Percentiles rank a stretch among this genome's conserved stretches.
These are phyloP conservation scores for Salix exigua DNA, from an alignment of 345 rosid species.

Conservation along the genomic window DNA sequence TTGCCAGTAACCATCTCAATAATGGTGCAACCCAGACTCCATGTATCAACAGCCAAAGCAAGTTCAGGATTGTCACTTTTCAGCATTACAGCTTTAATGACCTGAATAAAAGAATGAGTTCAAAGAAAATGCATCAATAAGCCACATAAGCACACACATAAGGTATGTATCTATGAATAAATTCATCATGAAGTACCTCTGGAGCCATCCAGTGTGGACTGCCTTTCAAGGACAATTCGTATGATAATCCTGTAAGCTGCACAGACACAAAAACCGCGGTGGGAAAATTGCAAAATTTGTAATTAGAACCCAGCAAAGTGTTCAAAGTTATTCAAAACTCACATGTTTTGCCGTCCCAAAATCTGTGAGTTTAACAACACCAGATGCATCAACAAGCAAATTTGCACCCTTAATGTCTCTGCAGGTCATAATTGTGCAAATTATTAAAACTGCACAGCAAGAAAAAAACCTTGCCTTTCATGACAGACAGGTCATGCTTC, in stretches of 20 bases:
- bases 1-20: slow-evolving; percentile 64
- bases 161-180: not conserved
- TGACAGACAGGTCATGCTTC: slow-evolving; percentile 5
- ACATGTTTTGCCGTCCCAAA: slow-evolving; percentile 83
- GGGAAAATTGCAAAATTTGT: not conserved
- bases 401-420: slow-evolving; percentile 85
- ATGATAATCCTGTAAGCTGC: slow-evolving; percentile 54
- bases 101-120: slow-evolving; percentile 31
- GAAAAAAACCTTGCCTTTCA: not conserved
- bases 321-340: slow-evolving; percentile 20
- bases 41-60: slow-evolving; percentile 72
- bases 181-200: slow-evolving; percentile 42
- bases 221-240: slow-evolving; percentile 60
- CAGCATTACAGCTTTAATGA: slow-evolving; percentile 45
- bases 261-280: not conserved
- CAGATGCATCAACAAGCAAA: slow-evolving; percentile 60
- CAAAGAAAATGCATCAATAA: not conserved
- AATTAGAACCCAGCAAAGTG: not conserved
- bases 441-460: slow-evolving; percentile 1
- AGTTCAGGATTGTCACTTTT: slow-evolving; percentile 44
- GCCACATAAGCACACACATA: not conserved
- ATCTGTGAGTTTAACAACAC: slow-evolving; percentile 67
- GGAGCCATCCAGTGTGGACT: slow-evolving; percentile 91
- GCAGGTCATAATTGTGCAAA: slow-evolving; percentile 15
- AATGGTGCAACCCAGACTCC: slow-evolving; percentile 73